phyloP scores from a whole-genome alignment of 2,329 filamentous ascomycete species.

The Cladophialophora bantiana region DNA sequence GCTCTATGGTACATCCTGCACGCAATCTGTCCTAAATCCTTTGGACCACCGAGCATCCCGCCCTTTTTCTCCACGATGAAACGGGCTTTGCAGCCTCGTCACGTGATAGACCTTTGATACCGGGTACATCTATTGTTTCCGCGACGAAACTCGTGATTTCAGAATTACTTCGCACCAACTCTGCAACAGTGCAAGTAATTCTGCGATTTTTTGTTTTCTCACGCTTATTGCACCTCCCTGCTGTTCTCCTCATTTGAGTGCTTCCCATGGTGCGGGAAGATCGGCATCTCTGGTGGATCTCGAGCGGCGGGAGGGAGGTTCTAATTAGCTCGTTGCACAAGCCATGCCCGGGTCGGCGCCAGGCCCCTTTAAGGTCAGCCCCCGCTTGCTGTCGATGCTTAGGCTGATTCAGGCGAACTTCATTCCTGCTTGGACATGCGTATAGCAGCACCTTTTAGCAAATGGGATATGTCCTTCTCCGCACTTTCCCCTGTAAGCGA shows the following conservation, averaged over 20 bases:
- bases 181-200: not conserved
- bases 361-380: not conserved
- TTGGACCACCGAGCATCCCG: not conserved
- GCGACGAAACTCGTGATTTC: not conserved
- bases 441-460: not conserved
- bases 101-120: not conserved
- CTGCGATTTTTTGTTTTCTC: not conserved
- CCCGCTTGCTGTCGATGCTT: not conserved
- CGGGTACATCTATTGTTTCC: not conserved
- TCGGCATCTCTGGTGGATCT: not conserved
- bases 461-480: not conserved
- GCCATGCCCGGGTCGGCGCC: not conserved
- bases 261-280: not conserved
- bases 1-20: not conserved
- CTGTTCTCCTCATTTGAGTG: not conserved
- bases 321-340: not conserved
- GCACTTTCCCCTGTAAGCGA: not conserved
- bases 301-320: not conserved
- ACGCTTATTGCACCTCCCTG: not conserved
- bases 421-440: not conserved
- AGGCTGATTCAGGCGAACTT: not conserved
- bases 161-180: not conserved
- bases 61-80: not conserved
- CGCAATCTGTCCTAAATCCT: not conserved
- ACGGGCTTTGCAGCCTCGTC: slow-evolving; percentile 12